Evolutionary conservation across 345 rosid species (phyloP).

Genomic region (Acer campestre): DNA sequence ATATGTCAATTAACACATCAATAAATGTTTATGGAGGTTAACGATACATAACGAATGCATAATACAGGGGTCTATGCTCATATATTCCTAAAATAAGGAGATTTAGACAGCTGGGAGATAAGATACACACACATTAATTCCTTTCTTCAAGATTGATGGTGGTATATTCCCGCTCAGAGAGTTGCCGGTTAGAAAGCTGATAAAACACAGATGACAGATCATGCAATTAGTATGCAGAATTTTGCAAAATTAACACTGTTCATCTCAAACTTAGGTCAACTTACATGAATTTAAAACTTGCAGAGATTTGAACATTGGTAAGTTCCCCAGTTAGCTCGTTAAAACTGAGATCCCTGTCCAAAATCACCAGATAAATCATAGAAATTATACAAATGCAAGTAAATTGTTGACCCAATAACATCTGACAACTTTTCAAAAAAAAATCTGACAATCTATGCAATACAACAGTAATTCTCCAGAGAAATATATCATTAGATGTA

Average conservation of each 20-base stretch:
- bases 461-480: background rate
- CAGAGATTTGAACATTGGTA: slow-evolving; percentile 11
- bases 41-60: background rate
- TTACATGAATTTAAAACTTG: slow-evolving; percentile 25
- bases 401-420: background rate
- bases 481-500: background rate
- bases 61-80: background rate
- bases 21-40: background rate
- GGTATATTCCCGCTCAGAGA: slow-evolving; percentile 33
- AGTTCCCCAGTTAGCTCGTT: slow-evolving; percentile 26
- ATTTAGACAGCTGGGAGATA: background rate
- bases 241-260: background rate
- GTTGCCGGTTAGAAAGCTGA: slow-evolving; percentile 32
- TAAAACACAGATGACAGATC: background rate
- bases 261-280: background rate
- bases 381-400: background rate
- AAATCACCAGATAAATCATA: background rate
- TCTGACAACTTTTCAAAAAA: background rate
- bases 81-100: too few species aligned
- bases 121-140: slow-evolving; percentile 32
- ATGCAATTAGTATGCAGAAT: background rate
- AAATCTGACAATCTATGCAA: slow-evolving; percentile 1
- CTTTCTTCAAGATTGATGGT: slow-evolving; percentile 28
- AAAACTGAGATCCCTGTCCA: slow-evolving; percentile 39
- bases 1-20: background rate